phyloP scores from a whole-genome alignment of 2,329 filamentous ascomycete species.

The Lachnellula hyalina region DNA sequence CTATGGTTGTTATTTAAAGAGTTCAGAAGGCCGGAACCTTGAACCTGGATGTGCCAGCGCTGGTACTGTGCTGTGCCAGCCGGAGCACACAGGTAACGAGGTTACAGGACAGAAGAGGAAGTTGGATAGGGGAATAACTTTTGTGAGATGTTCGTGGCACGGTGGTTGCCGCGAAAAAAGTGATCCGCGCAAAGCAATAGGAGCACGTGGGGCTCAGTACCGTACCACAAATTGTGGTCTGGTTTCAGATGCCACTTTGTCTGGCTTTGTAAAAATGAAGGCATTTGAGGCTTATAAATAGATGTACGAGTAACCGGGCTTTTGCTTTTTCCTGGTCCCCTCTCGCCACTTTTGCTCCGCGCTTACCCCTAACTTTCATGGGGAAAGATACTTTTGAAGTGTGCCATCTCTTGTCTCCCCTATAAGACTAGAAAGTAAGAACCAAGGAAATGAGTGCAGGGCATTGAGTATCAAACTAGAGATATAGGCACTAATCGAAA shows the following conservation, averaged over 20 bases:
- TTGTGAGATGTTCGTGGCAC: background rate
- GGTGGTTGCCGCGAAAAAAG: background rate
- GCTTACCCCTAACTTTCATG: background rate
- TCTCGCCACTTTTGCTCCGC: background rate
- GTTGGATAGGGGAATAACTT: background rate
- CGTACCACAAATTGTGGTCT: background rate
- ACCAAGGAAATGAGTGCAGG: conserved; percentile 16
- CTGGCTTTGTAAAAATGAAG: background rate
- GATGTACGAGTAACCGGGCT: background rate
- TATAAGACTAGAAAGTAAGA: background rate
- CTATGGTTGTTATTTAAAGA: conserved; percentile 5
- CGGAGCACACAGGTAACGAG: background rate
- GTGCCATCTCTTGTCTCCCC: background rate
- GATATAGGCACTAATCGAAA: conserved; percentile 1
- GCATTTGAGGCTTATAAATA: background rate
- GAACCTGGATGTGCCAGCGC: background rate
- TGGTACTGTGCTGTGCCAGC: background rate
- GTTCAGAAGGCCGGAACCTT: conserved; percentile 7
- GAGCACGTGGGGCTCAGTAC: background rate
- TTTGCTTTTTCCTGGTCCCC: background rate
- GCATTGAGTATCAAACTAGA: conserved; percentile 6
- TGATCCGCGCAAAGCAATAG: background rate
- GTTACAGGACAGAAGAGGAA: background rate
- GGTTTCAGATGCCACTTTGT: background rate
- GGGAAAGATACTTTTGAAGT: background rate